Conservation (phyloP, 2,329 filamentous ascomycete species). For the Plenodomus lindquistii region DNA sequence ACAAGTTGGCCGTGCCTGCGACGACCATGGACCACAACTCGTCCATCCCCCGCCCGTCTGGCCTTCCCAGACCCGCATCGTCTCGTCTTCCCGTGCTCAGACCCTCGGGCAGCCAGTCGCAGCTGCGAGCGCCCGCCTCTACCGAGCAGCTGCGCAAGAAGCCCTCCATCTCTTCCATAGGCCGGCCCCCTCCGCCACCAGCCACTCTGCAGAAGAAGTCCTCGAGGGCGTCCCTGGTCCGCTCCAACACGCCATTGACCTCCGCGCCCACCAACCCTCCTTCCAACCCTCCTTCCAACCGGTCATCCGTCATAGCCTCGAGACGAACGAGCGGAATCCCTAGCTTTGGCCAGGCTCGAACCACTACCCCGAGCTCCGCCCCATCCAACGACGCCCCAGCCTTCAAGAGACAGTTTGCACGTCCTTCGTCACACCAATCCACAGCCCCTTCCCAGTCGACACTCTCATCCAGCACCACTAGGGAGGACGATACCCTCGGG, state of each 20-base stretch:
- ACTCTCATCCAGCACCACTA: slow-evolving; percentile 10
- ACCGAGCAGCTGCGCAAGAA: slow-evolving; percentile 48
- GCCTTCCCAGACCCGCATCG: slow-evolving; percentile 52
- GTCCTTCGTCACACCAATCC: slow-evolving; percentile 40
- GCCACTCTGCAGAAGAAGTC: slow-evolving; percentile 36
- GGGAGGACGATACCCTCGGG: slow-evolving; percentile 47
- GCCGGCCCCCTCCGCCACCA: slow-evolving; percentile 12
- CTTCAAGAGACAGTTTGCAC: slow-evolving; percentile 45
- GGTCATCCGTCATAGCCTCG: slow-evolving; percentile 28
- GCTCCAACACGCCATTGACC: slow-evolving; percentile 25
- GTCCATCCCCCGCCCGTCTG: slow-evolving; percentile 35
- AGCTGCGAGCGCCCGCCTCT: slow-evolving; percentile 50
- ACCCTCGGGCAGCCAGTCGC: slow-evolving; percentile 42
- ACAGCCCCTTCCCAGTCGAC: slow-evolving; percentile 20
- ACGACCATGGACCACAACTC: slow-evolving; percentile 40
- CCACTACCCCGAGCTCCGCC: slow-evolving; percentile 1
- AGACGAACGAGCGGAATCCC: slow-evolving; percentile 28
- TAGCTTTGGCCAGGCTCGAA: slow-evolving; percentile 18
- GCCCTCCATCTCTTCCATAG: slow-evolving; percentile 33
- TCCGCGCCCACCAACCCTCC: slow-evolving; percentile 15
- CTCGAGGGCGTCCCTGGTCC: slow-evolving; percentile 33
- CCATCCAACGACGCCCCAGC: slow-evolving; percentile 26
- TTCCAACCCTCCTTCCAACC: slow-evolving; percentile 21
- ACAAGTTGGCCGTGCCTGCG: neutral
- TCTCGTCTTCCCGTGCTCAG: slow-evolving; percentile 58